Percentiles rank a stretch among this genome's conserved stretches.
phyloP scores from a whole-genome alignment of 2,329 filamentous ascomycete species.

The Parastagonospora nodorum region DNA sequence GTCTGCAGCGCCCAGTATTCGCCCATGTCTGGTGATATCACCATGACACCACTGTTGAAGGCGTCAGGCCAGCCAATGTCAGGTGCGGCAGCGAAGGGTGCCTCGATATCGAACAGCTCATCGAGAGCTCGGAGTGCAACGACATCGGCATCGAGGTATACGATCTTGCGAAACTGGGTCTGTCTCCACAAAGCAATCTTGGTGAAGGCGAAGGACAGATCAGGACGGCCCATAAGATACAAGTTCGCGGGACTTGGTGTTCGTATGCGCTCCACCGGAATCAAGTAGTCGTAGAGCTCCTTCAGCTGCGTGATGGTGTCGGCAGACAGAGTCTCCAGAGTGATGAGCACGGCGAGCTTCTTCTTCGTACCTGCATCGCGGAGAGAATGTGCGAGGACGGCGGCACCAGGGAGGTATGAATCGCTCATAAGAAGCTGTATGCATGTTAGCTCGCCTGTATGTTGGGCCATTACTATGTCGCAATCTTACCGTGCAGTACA shows the following conservation, averaged over 20 bases:
- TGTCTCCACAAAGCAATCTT: constrained; percentile 96
- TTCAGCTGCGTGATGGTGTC: constrained; percentile 79
- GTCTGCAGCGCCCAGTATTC: constrained; percentile 86
- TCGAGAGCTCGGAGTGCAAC: constrained; percentile 90
- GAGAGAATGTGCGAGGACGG: constrained; percentile 91
- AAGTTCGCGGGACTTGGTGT: constrained; percentile 82
- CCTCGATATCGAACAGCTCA: constrained; percentile 77
- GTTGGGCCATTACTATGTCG: constrained; percentile 8
- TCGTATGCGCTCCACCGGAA: constrained; percentile 79
- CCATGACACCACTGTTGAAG: constrained; percentile 98
- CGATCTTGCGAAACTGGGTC: constrained; percentile 85
- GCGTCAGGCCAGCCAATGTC: constrained; percentile 98
- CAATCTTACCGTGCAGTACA: constrained; percentile 67
- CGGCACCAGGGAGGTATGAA: constrained; percentile 91
- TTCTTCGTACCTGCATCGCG: constrained; percentile 86
- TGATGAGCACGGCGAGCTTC: constrained; percentile 84
- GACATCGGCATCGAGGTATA: constrained; percentile 93
- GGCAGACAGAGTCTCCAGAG: constrained; percentile 75
- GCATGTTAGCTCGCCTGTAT: constrained; percentile 31
- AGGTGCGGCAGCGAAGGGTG: constrained; percentile 73
- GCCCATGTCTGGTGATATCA: constrained; percentile 80
- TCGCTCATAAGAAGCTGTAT: constrained; percentile 87
- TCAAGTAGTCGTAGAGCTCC: constrained; percentile 85
- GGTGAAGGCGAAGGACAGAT: constrained; percentile 91
- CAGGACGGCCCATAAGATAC: constrained; percentile 86